phyloP scores from a whole-genome alignment of 108 stramenopile species.

The Nitzschia palea region DNA sequence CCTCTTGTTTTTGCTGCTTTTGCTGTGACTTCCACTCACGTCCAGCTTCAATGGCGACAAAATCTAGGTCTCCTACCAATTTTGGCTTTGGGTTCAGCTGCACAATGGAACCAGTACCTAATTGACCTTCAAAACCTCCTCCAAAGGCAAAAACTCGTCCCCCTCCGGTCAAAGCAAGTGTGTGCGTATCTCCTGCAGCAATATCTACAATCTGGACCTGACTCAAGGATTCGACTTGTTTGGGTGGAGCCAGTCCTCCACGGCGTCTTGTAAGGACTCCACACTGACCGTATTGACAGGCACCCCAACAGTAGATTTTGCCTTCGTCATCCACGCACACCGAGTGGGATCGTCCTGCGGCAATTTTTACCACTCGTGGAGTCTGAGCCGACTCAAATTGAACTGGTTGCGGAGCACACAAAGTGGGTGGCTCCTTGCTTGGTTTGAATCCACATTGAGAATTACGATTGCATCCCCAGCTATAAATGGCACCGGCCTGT shows the following conservation, averaged over 20 bases:
- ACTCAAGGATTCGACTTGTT: slow-evolving; percentile 60
- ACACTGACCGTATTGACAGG: slow-evolving; percentile 73
- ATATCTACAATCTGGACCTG: slow-evolving; percentile 65
- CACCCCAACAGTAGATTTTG: slow-evolving; percentile 81
- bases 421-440: slow-evolving; percentile 39
- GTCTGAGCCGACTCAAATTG: slow-evolving; percentile 1
- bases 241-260: slow-evolving; percentile 48
- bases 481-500: slow-evolving; percentile 54
- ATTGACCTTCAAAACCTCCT: slow-evolving; percentile 90
- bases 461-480: slow-evolving; percentile 81
- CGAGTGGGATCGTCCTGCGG: slow-evolving; percentile 67
- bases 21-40: slow-evolving; percentile 39
- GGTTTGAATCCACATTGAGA: slow-evolving; percentile 60
- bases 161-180: slow-evolving; percentile 81
- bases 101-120: slow-evolving; percentile 79
- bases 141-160: slow-evolving; percentile 93
- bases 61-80: slow-evolving; percentile 55
- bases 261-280: slow-evolving; percentile 42
- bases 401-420: slow-evolving; percentile 28
- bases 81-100: slow-evolving; percentile 46
- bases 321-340: slow-evolving; percentile 63
- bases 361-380: slow-evolving; percentile 51
- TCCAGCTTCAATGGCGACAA: slow-evolving; percentile 54
- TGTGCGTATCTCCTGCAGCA: slow-evolving; percentile 93
- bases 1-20: slow-evolving; percentile 12